phyloP scores from a whole-genome alignment of 805 yeast genomes.

The Suhomyces xylopsoci region DNA sequence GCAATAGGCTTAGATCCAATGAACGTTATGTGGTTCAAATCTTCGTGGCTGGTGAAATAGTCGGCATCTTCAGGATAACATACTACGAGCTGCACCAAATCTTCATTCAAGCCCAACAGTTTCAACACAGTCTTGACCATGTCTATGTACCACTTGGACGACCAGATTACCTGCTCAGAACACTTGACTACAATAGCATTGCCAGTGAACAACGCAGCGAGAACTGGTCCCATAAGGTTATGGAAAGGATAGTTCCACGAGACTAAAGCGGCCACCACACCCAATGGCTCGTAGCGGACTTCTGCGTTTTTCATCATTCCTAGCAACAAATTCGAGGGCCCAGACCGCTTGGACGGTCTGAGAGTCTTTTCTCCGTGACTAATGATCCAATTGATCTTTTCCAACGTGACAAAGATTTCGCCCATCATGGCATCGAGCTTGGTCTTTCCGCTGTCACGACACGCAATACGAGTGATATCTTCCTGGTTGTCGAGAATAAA shows the following conservation, averaged over 20 bases:
- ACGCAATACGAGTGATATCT: constrained; percentile 84
- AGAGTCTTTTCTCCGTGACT: constrained; percentile 76
- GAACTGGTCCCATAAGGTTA: constrained; percentile 86
- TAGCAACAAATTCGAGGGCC: constrained; percentile 82
- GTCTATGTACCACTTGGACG: constrained; percentile 73
- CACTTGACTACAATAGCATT: constrained; percentile 90
- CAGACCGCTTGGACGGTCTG: constrained; percentile 72
- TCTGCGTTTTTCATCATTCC: constrained; percentile 84
- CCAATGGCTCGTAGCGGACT: constrained; percentile 89
- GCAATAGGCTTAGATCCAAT: constrained; percentile 97
- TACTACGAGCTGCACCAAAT: constrained; percentile 81
- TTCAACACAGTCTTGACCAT: constrained; percentile 70
- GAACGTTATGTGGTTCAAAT: constrained; percentile 83
- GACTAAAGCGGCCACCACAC: constrained; percentile 83
- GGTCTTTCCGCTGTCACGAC: constrained; percentile 95
- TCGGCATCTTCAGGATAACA: constrained; percentile 91
- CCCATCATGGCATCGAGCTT: constrained; percentile 96
- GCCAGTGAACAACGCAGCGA: constrained; percentile 87
- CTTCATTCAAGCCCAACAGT: constrained; percentile 72
- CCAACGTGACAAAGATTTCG: constrained; percentile 91
- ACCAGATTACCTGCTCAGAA: constrained; percentile 95
- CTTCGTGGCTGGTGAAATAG: constrained; percentile 78
- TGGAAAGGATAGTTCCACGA: constrained; percentile 99
- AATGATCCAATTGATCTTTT: constrained; percentile 86
- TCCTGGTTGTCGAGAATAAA: constrained; percentile 81